Conservation (phyloP, 345 rosid genomes). For the Melastoma malabathricum region DNA sequence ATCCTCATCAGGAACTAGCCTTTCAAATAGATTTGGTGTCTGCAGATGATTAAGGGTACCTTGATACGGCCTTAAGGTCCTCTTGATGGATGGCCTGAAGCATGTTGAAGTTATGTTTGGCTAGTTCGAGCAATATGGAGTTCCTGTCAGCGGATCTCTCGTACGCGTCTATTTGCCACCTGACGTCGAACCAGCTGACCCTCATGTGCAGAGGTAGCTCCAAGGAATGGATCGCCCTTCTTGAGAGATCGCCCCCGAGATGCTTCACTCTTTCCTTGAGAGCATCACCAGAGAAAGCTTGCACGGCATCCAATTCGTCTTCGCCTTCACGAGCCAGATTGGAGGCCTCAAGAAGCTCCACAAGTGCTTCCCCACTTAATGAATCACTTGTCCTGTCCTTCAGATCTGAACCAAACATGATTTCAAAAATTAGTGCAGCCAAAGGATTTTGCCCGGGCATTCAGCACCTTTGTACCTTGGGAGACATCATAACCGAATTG, state of each 20-base stretch:
- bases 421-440: too few relatives aligned
- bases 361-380: slow-evolving; percentile 9
- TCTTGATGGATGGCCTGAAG: slow-evolving; percentile 34
- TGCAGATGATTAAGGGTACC: slow-evolving; percentile 7
- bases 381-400: too few relatives aligned
- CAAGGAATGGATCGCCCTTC: slow-evolving; percentile 13
- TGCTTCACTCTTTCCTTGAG: slow-evolving; percentile 1
- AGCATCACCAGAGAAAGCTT: slow-evolving; percentile 7
- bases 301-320: slow-evolving; percentile 17
- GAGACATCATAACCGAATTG: too few relatives aligned
- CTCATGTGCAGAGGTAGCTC: slow-evolving; percentile 33
- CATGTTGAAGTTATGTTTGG: slow-evolving; percentile 32
- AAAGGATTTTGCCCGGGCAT: too few relatives aligned
- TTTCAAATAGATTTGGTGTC: neutral
- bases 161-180: slow-evolving; percentile 21
- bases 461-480: too few relatives aligned
- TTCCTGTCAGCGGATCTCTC: slow-evolving; percentile 3
- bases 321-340: slow-evolving; percentile 24
- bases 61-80: slow-evolving; percentile 26
- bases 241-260: slow-evolving; percentile 4
- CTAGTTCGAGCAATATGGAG: slow-evolving; percentile 13
- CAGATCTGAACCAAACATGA: too few relatives aligned
- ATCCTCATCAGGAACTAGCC: neutral
- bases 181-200: slow-evolving; percentile 35
- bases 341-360: slow-evolving; percentile 38